phyloP scores from a whole-genome alignment of 169 alveolate species.

The Plasmodium sp. region DNA sequence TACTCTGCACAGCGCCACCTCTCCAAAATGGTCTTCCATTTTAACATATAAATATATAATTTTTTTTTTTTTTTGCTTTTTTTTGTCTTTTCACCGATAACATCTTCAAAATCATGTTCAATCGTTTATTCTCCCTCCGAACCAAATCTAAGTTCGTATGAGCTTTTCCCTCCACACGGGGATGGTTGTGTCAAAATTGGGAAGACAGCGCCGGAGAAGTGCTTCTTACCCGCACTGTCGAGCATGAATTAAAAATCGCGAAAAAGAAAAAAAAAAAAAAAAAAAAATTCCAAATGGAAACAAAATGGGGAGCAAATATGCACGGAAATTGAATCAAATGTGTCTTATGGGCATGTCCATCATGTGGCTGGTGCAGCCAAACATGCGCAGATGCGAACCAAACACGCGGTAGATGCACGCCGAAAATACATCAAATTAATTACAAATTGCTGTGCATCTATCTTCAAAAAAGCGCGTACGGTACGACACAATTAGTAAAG shows the following conservation, averaged over 20 bases:
- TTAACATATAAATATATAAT: not conserved
- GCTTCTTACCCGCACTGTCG: not conserved
- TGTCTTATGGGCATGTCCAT: not conserved
- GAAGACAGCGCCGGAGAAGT: not conserved
- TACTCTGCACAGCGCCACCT: not conserved
- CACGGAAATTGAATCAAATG: not conserved
- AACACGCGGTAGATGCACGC: not conserved
- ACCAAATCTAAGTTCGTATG: not conserved
- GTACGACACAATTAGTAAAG: not conserved
- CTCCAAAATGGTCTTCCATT: not conserved
- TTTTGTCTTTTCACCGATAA: not conserved
- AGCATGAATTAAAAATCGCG: not conserved
- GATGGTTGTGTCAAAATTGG: not conserved
- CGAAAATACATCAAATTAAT: not conserved
- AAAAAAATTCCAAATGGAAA: not conserved
- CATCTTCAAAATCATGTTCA: not conserved
- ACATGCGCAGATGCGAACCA: not conserved
- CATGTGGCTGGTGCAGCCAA: not conserved
- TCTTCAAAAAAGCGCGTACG: not conserved
- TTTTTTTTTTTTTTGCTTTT: not conserved
- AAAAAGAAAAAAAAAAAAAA: not conserved
- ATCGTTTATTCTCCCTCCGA: not conserved
- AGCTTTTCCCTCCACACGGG: not conserved
- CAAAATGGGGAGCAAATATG: not conserved
- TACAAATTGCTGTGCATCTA: not conserved